A percentile compares a stretch with the other conserved stretches of the same genome.
These are phyloP conservation scores for Candida taoyuanica DNA, from an alignment of 805 yeast species.

Conservation along the genomic window DNA sequence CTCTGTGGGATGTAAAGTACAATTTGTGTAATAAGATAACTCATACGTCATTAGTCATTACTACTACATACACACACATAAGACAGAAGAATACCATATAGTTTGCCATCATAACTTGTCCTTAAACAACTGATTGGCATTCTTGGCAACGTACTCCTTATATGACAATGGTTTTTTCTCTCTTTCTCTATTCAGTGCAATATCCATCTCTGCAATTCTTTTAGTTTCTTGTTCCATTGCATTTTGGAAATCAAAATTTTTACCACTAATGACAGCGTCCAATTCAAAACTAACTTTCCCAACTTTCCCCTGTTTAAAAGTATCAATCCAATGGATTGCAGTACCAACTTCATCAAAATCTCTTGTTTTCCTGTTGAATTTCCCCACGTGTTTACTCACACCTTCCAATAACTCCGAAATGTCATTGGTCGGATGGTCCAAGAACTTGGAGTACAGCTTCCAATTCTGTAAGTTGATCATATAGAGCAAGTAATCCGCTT, in stretches of 20 bases:
- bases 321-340: conserved; percentile 59
- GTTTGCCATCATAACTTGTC: conserved; percentile 3
- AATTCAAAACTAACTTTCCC: conserved; percentile 23
- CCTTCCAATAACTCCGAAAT: conserved; percentile 50
- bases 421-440: conserved; percentile 66
- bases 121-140: conserved; percentile 25
- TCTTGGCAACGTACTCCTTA: conserved; percentile 20
- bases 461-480: conserved; percentile 58
- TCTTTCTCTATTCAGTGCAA: conserved; percentile 18
- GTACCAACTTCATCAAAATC: conserved; percentile 51
- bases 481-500: conserved; percentile 80
- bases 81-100: too few species aligned
- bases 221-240: conserved; percentile 12
- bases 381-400: conserved; percentile 40
- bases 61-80: too few species aligned
- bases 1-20: too few species aligned
- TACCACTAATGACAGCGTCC: conserved; percentile 15
- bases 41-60: too few species aligned
- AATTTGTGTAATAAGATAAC: too few species aligned
- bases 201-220: conserved; percentile 23
- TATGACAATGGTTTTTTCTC: conserved; percentile 14
- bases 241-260: conserved; percentile 16
- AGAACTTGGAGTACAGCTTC: conserved; percentile 33
- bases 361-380: conserved; percentile 27
- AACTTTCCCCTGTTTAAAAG: conserved; percentile 54